Evolutionary conservation across 768 basidiomycete genomes (phyloP).

Genomic region (Boletus rubropictus): DNA sequence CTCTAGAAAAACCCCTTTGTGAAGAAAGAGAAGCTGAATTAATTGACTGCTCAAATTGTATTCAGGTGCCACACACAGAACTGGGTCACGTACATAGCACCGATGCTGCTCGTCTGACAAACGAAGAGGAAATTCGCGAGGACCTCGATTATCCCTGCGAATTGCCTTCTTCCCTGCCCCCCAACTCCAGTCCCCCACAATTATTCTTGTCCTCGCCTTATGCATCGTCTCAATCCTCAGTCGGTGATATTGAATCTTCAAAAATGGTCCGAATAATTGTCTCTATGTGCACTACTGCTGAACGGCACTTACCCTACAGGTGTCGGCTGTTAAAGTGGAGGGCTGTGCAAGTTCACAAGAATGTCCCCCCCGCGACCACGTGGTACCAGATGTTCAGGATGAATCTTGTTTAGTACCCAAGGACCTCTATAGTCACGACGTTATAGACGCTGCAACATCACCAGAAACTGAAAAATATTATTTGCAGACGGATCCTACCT

Average conservation of each 20-base stretch:
- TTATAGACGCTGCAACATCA: neutral
- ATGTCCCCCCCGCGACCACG: neutral
- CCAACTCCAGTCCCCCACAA: slow-evolving; percentile 44
- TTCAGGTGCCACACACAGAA: neutral
- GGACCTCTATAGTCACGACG: neutral
- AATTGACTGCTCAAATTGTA: neutral
- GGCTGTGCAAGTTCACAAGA: neutral
- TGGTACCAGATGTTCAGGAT: neutral
- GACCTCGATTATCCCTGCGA: slow-evolving; percentile 4
- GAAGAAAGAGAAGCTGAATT: neutral
- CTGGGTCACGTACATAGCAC: neutral
- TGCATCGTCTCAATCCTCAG: slow-evolving; percentile 31
- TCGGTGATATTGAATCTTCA: slow-evolving; percentile 2
- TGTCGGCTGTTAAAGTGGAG: neutral
- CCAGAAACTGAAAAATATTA: neutral
- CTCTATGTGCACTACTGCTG: neutral
- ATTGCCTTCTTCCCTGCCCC: slow-evolving; percentile 25
- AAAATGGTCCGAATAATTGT: slow-evolving; percentile 13
- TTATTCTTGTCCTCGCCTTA: slow-evolving; percentile 41
- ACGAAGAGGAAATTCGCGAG: slow-evolving; percentile 5
- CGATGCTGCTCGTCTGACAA: neutral
- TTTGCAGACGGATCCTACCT: neutral
- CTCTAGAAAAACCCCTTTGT: neutral
- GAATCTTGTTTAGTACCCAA: neutral
- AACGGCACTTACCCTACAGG: slow-evolving; percentile 1